Conservation (phyloP, 139 green algal genomes). For the Penium margaritaceum region DNA sequence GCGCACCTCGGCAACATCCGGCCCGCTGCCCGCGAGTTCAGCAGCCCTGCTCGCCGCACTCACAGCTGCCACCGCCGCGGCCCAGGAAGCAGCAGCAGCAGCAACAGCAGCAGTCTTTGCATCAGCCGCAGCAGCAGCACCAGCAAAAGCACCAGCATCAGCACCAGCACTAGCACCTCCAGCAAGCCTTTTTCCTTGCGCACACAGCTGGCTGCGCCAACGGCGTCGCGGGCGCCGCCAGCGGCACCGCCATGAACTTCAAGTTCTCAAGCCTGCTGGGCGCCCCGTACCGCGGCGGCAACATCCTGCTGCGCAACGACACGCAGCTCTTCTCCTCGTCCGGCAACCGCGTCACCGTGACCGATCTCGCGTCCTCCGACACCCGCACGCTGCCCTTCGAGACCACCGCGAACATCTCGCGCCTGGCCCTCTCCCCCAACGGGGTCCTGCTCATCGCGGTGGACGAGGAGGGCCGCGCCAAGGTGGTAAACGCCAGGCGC, state of each 20-base stretch:
- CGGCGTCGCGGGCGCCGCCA: too few species aligned
- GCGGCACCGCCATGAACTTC: constrained; percentile 37
- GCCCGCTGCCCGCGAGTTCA: too few species aligned
- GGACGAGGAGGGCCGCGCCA: constrained; percentile 67
- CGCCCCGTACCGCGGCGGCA: constrained; percentile 85
- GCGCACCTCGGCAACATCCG: too few species aligned
- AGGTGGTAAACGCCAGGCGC: constrained; percentile 65
- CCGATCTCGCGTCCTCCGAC: constrained; percentile 25
- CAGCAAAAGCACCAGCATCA: too few species aligned
- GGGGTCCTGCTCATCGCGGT: constrained; percentile 76
- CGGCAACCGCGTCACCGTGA: constrained; percentile 76
- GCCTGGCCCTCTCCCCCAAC: constrained; percentile 56
- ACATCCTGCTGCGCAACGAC: constrained; percentile 67
- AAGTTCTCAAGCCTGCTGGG: constrained; percentile 79
- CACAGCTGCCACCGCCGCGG: too few species aligned
- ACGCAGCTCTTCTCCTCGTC: constrained; percentile 70
- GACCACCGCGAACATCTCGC: constrained; percentile 14
- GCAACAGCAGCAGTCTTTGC: too few species aligned
- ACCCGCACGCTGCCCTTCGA: constrained; percentile 35
- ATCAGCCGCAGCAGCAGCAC: too few species aligned
- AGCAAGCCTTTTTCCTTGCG: too few species aligned
- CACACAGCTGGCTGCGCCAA: too few species aligned
- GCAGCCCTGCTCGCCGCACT: too few species aligned
- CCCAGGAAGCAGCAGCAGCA: too few species aligned
- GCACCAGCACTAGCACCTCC: too few species aligned